Percentiles rank a stretch among this genome's conserved stretches.
Conservation (phyloP, 352 stramenopile species). For the Aphanomyces cochlioides region DNA sequence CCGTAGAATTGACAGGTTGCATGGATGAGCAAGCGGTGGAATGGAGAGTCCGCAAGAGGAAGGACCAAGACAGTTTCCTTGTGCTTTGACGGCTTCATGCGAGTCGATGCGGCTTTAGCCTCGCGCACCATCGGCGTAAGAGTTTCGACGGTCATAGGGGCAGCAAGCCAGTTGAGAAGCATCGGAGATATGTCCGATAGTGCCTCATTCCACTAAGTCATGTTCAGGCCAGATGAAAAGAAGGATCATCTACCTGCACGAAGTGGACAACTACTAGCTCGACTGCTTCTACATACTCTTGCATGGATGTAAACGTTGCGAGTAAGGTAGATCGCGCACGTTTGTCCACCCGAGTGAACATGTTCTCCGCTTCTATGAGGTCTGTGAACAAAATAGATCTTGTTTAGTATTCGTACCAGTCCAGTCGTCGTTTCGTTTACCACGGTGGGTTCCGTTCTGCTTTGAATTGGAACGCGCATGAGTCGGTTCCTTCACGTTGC, state of each 20-base stretch:
- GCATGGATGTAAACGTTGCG: conserved; percentile 62
- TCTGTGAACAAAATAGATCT: background rate
- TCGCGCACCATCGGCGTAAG: conserved; percentile 20
- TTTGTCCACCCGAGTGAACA: conserved; percentile 72
- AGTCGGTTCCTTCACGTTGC: conserved; percentile 47
- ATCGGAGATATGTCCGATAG: conserved; percentile 60
- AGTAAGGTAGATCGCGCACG: conserved; percentile 64
- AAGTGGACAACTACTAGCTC: conserved; percentile 79
- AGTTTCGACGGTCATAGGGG: conserved; percentile 48
- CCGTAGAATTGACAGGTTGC: conserved; percentile 86
- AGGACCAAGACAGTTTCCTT: conserved; percentile 68
- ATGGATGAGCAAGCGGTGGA: conserved; percentile 85
- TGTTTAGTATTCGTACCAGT: conserved; percentile 42
- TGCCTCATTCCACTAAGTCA: conserved; percentile 63
- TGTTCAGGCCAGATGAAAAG: background rate
- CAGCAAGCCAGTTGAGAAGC: conserved; percentile 54
- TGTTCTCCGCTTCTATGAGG: conserved; percentile 60
- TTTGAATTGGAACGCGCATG: conserved; percentile 35
- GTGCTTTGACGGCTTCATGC: conserved; percentile 46
- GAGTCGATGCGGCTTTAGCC: background rate
- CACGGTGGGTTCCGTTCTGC: conserved; percentile 35
- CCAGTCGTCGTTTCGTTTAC: conserved; percentile 64
- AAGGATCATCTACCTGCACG: conserved; percentile 48
- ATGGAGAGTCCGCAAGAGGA: conserved; percentile 74
- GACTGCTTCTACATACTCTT: conserved; percentile 68